Base-by-base conservation (phyloP, 164 flowering plant genomes). In the Buxus sempervirens region DNA sequence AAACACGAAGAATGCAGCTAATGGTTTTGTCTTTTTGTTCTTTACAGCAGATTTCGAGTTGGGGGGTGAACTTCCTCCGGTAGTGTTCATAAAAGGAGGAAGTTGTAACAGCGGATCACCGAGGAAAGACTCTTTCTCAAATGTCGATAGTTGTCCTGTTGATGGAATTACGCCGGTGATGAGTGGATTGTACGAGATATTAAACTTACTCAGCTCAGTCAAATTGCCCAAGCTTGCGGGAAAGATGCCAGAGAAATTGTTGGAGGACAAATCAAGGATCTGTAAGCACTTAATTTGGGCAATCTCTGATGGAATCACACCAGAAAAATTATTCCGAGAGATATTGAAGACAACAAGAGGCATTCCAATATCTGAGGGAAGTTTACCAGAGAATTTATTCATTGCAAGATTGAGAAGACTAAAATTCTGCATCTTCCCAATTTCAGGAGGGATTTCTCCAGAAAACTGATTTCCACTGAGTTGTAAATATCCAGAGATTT, bases 221-320 rank as follows among this genome's bases (percentile, higher is more conserved):
- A 91, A 78, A 49, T 72, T 54, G 72, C 72, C 77, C 75, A 93
- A 74, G 75, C 84, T 84, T 13, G 71, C 27, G 0, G 97, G 98
- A 23, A 91, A 91, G 15, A 58, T 36, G 21, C 96, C 94, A 1
- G 97, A 91, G 78, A 93, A 89, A 56, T 93, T 93, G 81, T 93
- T 93, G 74, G 45, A 64, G 7, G 98, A 93, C 75, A 93, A 64
- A 72, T 93, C 98, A 12, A 93, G 91, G 70, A 73, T 87, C 81
- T 82, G 85, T 69, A 93, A 36, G 80, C 98, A 91, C 68, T 63
- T 79, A 9, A 88, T 21, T 22, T 72, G 57, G 8, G 90, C 93
- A 6, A 93, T 72, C 58, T 82, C 83, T 0, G 16, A 13, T 0
- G 98, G 96, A 28, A 93, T 89, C 58, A 72, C 73, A 14, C 94